Conservation (phyloP, 208 protist species). For the Blastocrithidia nonstop region DNA sequence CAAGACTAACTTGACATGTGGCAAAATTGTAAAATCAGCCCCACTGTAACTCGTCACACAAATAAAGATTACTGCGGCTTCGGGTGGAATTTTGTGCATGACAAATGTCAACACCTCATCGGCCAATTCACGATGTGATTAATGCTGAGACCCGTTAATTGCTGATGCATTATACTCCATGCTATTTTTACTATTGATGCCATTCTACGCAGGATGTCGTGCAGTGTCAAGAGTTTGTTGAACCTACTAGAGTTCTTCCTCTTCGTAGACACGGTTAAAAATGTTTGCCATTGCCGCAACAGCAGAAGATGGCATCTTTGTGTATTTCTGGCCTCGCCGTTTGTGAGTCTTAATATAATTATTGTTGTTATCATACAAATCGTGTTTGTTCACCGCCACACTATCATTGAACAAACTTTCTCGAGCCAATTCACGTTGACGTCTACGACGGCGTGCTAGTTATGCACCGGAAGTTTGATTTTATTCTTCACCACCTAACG, state of each 20-base stretch:
- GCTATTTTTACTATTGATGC: slow-evolving; percentile 9
- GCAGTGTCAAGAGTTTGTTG: slow-evolving; percentile 23
- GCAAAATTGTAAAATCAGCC: slow-evolving; percentile 36
- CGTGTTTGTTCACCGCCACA: no score
- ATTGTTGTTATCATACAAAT: no score
- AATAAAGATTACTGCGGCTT: slow-evolving; percentile 57
- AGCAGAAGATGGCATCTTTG: no score
- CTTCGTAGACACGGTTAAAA: slow-evolving; percentile 55
- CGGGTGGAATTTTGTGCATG: slow-evolving; percentile 49
- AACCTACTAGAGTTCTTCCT: slow-evolving; percentile 39
- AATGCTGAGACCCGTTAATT: no score
- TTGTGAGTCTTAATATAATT: no score
- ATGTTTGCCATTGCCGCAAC: slow-evolving; percentile 17
- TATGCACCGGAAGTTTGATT: slow-evolving; percentile 39
- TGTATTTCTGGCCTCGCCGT: no score
- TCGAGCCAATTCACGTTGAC: no score
- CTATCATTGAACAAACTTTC: no score
- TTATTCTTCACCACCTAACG: slow-evolving; percentile 66
- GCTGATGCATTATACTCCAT: no score
- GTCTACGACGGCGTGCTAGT: slow-evolving; percentile 26
- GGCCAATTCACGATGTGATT: slow-evolving; percentile 26
- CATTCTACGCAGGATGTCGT: slow-evolving; percentile 10
- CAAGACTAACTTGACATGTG: slow-evolving; percentile 20
- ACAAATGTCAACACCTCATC: slow-evolving; percentile 69
- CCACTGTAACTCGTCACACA: slow-evolving; percentile 66